Conservation (phyloP, 305 asterid genomes). For the Salvia sclarea region DNA sequence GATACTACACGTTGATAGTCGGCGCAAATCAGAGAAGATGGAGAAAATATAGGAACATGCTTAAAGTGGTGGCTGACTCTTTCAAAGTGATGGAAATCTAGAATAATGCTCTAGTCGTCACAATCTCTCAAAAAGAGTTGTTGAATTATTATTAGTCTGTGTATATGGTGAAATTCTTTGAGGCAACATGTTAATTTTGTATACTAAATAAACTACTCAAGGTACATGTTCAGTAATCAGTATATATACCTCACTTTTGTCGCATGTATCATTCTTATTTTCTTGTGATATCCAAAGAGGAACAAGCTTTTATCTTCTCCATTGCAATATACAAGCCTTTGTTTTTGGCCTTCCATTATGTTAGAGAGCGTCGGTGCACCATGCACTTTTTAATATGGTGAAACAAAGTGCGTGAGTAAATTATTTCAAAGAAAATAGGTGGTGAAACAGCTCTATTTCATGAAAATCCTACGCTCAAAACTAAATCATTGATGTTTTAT, state of each 20-base stretch:
- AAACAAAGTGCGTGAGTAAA: too few species aligned
- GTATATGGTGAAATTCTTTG: neutral
- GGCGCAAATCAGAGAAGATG: conserved; percentile 88
- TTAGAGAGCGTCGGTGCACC: too few species aligned
- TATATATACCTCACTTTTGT: neutral
- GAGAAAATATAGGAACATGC: conserved; percentile 66
- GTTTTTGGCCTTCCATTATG: too few species aligned
- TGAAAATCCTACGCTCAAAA: neutral
- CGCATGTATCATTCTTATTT: neutral
- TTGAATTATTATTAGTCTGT: neutral
- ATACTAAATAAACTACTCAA: conserved; percentile 16
- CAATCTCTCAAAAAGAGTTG: neutral
- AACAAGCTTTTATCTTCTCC: neutral
- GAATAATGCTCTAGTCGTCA: neutral
- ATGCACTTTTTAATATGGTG: too few species aligned
- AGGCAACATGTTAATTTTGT: conserved; percentile 15
- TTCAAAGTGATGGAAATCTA: conserved; percentile 70
- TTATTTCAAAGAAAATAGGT: too few species aligned
- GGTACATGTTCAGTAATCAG: conserved; percentile 1
- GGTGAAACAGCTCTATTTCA: neutral
- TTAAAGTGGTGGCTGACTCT: conserved; percentile 88
- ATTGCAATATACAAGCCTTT: neutral
- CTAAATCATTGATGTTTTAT: neutral
- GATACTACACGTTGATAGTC: conserved; percentile 75
- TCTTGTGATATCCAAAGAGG: neutral